These are phyloP conservation scores for Candida alai DNA, from an alignment of 805 yeast genomes.

Conservation along the genomic window DNA sequence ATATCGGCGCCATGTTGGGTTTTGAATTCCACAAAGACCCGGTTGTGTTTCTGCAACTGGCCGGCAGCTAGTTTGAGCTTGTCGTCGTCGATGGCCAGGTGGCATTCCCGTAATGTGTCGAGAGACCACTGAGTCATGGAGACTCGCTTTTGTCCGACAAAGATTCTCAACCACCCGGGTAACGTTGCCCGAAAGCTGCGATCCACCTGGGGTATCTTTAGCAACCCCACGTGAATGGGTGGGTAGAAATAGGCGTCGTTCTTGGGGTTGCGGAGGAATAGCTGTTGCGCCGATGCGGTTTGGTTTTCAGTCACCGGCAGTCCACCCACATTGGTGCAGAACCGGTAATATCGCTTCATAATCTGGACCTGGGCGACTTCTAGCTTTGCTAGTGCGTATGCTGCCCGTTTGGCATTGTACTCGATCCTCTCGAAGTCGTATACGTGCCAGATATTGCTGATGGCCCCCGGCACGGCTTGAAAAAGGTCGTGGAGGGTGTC, in stretches of 20 bases:
- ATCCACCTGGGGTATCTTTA: slow-evolving; percentile 18
- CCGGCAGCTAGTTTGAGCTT: slow-evolving; percentile 16
- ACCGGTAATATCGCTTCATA: slow-evolving; percentile 3
- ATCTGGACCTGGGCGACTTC: slow-evolving; percentile 22
- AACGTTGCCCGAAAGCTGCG: slow-evolving; percentile 18
- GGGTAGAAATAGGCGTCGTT: slow-evolving; percentile 25
- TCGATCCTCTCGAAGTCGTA: slow-evolving; percentile 23
- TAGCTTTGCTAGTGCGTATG: slow-evolving; percentile 23
- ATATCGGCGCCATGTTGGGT: slow-evolving; percentile 55
- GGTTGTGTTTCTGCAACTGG: slow-evolving; percentile 27
- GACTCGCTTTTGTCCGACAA: slow-evolving; percentile 19
- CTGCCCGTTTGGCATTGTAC: slow-evolving; percentile 18
- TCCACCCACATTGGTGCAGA: background rate
- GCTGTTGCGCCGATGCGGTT: background rate
- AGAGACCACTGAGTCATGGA: slow-evolving; percentile 27
- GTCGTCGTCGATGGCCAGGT: slow-evolving; percentile 16
- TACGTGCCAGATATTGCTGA: slow-evolving; percentile 58
- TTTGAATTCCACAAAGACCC: slow-evolving; percentile 61
- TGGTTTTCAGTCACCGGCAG: background rate
- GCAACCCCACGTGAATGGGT: slow-evolving; percentile 23
- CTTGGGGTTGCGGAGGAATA: background rate
- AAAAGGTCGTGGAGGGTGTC: slow-evolving; percentile 27
- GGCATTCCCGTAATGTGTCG: slow-evolving; percentile 14
- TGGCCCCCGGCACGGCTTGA: slow-evolving; percentile 48
- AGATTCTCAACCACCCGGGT: slow-evolving; percentile 27